Percentiles rank a stretch among this genome's conserved stretches.
These are phyloP conservation scores for Corniculantispora saksenae DNA, from an alignment of 2,329 filamentous ascomycete species.

Conservation along the genomic window DNA sequence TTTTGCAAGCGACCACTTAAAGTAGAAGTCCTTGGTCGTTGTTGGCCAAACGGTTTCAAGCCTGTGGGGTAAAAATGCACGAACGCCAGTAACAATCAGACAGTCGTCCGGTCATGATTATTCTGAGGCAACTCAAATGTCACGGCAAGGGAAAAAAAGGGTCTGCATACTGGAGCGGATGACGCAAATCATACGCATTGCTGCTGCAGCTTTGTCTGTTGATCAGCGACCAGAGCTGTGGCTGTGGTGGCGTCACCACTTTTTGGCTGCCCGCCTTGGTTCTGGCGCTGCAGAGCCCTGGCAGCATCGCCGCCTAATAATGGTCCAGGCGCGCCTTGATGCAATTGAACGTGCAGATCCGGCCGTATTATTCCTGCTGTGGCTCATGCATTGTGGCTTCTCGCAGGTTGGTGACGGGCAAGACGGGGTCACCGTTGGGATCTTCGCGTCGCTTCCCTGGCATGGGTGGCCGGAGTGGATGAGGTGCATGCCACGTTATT, in stretches of 20 bases:
- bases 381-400: conserved; percentile 6
- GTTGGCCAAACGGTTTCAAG: conserved; percentile 15
- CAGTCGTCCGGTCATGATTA: not conserved
- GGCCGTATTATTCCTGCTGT: not conserved
- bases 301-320: not conserved
- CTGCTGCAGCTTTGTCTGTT: not conserved
- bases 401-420: not conserved
- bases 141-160: conserved; percentile 2
- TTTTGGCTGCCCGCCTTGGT: conserved; percentile 1
- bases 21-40: not conserved
- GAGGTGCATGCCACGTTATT: conserved; percentile 15
- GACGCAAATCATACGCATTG: conserved; percentile 19
- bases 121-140: not conserved
- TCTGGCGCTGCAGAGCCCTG: not conserved
- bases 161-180: conserved; percentile 3
- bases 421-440: not conserved
- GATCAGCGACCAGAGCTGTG: conserved; percentile 20
- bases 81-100: not conserved
- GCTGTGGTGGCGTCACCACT: conserved; percentile 31
- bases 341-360: conserved; percentile 1
- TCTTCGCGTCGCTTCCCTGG: conserved; percentile 15
- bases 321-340: not conserved
- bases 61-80: not conserved
- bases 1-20: not conserved
- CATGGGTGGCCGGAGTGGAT: conserved; percentile 6